Evolutionary conservation across 257 asterid species (phyloP).

Genomic region (Nicotiana paniculata): DNA sequence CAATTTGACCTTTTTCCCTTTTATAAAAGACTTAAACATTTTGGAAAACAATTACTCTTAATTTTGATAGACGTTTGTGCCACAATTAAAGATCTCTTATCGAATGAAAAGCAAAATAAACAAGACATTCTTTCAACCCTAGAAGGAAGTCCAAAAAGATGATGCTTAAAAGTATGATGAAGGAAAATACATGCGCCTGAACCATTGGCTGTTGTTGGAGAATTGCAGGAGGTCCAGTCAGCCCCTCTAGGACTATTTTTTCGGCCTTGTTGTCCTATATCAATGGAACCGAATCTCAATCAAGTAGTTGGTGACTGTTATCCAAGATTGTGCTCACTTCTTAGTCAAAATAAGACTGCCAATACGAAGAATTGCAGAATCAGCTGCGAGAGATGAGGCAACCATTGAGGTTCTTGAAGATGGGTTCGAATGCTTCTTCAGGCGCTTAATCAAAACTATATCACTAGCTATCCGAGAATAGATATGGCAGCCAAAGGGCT

Average conservation of each 20-base stretch:
- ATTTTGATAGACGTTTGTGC: slow-evolving; percentile 24
- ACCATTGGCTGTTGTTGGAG: slow-evolving; percentile 17
- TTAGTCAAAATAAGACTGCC: not conserved
- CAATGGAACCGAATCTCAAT: slow-evolving; percentile 17
- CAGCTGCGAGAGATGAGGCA: slow-evolving; percentile 25
- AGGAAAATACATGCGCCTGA: slow-evolving; percentile 7
- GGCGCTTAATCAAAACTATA: slow-evolving; percentile 29
- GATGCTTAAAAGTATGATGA: slow-evolving; percentile 17
- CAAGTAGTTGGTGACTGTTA: slow-evolving; percentile 26
- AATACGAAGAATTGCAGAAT: slow-evolving; percentile 9
- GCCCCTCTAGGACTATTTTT: slow-evolving; percentile 11
- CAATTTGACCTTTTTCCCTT: no score
- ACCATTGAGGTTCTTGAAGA: slow-evolving; percentile 26
- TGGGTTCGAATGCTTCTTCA: slow-evolving; percentile 26
- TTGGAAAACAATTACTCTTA: no score
- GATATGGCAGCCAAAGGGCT: not conserved
- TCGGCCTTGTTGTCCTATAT: slow-evolving; percentile 18
- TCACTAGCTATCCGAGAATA: slow-evolving; percentile 6
- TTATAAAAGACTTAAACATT: no score
- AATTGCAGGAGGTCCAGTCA: slow-evolving; percentile 24
- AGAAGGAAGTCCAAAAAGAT: slow-evolving; percentile 24
- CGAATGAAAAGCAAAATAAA: slow-evolving; percentile 9
- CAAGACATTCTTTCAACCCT: slow-evolving; percentile 25
- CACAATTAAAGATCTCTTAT: slow-evolving; percentile 21
- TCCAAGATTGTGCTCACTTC: slow-evolving; percentile 21